Base-by-base conservation (phyloP, 805 yeast species). In the Pichia nanzhaoensis region DNA sequence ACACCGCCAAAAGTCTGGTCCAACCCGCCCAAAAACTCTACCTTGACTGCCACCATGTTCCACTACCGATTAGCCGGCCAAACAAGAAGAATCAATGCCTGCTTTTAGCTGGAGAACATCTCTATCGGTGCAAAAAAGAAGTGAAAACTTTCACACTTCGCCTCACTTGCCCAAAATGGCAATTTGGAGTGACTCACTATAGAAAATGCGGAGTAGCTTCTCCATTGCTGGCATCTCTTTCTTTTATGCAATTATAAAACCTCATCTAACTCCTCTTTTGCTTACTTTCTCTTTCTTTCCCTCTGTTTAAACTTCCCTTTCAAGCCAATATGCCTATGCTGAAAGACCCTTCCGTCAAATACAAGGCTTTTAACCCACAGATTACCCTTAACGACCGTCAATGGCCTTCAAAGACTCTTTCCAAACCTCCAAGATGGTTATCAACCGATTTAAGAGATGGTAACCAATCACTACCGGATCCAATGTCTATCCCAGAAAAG, bases 371-470 rank as follows among this genome's bases (percentile, higher is more conserved):
- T 59, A 67, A 70, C 16, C 72, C 80, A 1, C 60, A 81, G 22
- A 40, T 56, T 30, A 57, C 77, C 37, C 65, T 85, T 50, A 77
- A 81, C 3, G 69, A 78, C 49, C 74, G 93, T 46, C 72, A 74
- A 50, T 84, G 95, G 95, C 95, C 95, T 1, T 57, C 70, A 32
- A 71, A 71, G 47, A 64, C 73, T 14, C 60, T 85, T 46, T 68
- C 67, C 41, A 75, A 75, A 58, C 75, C 89, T 3, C 95, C 95
- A 18, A 69, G 93, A 53, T 84, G 93, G 93, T 68, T 85, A 39
- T 80, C 90, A 18, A 84, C 95, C 3, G 95, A 85, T 58, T 70
- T 84, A 50, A 74, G 95, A 56, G 95, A 84, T 59, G 95, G 95
- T 28, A 84, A 84, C 64, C 93, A 84, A 66, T 80, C 90, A 5